These are phyloP conservation scores for Handroanthus guayacan DNA, from an alignment of 257 asterid species.

Conservation along the genomic window DNA sequence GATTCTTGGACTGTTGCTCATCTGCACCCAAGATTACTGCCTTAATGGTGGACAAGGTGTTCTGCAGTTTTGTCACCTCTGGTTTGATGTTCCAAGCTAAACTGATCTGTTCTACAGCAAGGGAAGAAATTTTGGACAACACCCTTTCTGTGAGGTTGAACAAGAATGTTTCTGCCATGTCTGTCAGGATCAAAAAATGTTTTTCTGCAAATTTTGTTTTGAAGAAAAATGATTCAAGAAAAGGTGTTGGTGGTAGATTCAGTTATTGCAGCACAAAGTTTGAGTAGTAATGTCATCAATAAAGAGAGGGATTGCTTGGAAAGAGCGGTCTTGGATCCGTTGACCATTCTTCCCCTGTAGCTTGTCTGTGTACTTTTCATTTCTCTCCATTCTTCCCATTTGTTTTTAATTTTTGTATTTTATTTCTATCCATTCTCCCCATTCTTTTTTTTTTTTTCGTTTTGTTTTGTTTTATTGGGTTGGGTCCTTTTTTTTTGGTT, in stretches of 20 bases:
- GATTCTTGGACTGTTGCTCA: conserved; percentile 49
- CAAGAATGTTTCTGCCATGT: conserved; percentile 56
- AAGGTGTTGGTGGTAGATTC: neutral
- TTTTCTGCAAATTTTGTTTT: neutral
- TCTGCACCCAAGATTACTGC: conserved; percentile 59
- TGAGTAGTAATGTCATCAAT: neutral
- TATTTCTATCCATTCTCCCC: no score
- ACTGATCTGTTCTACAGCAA: conserved; percentile 43
- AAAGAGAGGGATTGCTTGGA: neutral
- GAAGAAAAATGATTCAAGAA: neutral
- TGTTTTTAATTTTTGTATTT: no score
- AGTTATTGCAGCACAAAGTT: neutral
- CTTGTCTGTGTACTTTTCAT: no score
- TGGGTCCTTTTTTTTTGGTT: no score
- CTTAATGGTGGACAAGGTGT: conserved; percentile 56
- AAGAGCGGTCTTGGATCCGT: neutral
- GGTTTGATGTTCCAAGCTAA: conserved; percentile 47
- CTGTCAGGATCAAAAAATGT: conserved; percentile 3
- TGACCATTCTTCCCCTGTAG: neutral
- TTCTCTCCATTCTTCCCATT: no score
- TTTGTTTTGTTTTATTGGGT: no score
- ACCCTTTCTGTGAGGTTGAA: conserved; percentile 51
- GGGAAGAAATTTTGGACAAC: conserved; percentile 43
- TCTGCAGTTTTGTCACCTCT: conserved; percentile 49
- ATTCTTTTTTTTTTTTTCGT: no score